A percentile compares a stretch with the other conserved stretches of the same genome.
Conservation (phyloP, 805 yeast genomes). For the Barnettozyma salicaria region DNA sequence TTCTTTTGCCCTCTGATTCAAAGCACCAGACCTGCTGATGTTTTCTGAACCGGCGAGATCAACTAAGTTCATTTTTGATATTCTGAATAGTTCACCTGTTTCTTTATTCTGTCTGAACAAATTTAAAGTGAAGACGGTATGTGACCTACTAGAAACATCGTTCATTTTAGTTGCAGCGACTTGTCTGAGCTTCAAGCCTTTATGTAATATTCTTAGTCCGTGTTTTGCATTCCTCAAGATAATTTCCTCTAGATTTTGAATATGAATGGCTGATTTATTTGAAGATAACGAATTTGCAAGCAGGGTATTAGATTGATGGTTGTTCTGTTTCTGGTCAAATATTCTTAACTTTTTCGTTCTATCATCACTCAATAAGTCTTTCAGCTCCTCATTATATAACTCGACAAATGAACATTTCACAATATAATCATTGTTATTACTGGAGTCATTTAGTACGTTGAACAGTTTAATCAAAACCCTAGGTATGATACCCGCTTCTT, state of each 20-base stretch:
- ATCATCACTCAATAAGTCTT: constrained; percentile 51
- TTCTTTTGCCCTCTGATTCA: constrained; percentile 80
- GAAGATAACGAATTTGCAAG: constrained; percentile 7
- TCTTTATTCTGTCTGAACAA: constrained; percentile 42
- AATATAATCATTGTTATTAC: constrained; percentile 43
- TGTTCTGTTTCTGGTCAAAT: constrained; percentile 35
- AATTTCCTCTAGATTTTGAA: constrained; percentile 62
- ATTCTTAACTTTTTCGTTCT: constrained; percentile 46
- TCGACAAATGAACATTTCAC: constrained; percentile 80
- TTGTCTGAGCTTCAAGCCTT: constrained; percentile 54
- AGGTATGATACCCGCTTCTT: constrained; percentile 64
- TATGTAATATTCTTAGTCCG: constrained; percentile 49
- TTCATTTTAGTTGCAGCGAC: constrained; percentile 73
- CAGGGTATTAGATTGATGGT: not conserved
- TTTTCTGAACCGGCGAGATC: constrained; percentile 96
- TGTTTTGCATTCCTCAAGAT: constrained; percentile 47
- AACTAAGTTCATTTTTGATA: constrained; percentile 77
- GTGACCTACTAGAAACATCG: constrained; percentile 69
- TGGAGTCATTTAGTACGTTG: constrained; percentile 36
- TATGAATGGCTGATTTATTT: constrained; percentile 34
- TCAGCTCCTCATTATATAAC: constrained; percentile 79
- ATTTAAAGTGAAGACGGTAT: constrained; percentile 65
- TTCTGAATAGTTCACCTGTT: constrained; percentile 41
- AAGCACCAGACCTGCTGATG: constrained; percentile 81
- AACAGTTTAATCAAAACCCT: constrained; percentile 54